Evolutionary conservation across 2,329 filamentous ascomycete genomes (phyloP).

Genomic region (Paecilomyces formosus): DNA sequence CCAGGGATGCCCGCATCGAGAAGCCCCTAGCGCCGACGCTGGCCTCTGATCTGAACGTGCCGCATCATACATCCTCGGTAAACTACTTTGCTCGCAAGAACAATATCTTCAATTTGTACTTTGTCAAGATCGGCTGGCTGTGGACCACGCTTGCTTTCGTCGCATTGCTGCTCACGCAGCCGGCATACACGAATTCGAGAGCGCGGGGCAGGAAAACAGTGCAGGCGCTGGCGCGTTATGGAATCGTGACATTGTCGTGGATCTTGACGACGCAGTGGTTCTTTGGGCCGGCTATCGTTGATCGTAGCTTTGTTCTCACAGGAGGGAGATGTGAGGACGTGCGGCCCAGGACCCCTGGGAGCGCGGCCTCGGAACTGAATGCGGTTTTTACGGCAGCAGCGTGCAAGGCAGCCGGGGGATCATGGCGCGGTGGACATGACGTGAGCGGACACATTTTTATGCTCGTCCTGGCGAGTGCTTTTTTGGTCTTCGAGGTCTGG

Average conservation of each 20-base stretch:
- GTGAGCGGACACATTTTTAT: constrained; percentile 94
- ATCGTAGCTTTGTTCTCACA: constrained; percentile 80
- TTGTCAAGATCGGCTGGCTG: constrained; percentile 92
- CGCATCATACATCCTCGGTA: constrained; percentile 14
- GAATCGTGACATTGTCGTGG: constrained; percentile 69
- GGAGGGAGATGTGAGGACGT: constrained; percentile 71
- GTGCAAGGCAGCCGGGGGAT: constrained; percentile 74
- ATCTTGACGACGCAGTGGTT: constrained; percentile 90
- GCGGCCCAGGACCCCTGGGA: background rate
- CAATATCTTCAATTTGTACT: constrained; percentile 86
- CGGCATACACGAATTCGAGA: constrained; percentile 43
- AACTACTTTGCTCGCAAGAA: constrained; percentile 88
- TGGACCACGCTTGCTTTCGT: constrained; percentile 76
- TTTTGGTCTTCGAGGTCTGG: constrained; percentile 74
- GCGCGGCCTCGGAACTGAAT: constrained; percentile 29
- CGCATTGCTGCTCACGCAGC: constrained; percentile 62
- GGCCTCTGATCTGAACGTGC: constrained; percentile 18
- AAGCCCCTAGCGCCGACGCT: constrained; percentile 9
- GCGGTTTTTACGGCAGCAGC: constrained; percentile 64
- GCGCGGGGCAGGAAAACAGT: constrained; percentile 39
- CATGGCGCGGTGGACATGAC: constrained; percentile 91
- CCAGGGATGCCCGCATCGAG: constrained; percentile 32
- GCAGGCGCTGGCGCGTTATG: constrained; percentile 62
- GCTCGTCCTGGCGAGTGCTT: constrained; percentile 73
- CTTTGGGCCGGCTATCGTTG: constrained; percentile 84